Evolutionary conservation across 148 eudicot genomes (phyloP), one percentile per base, ranked within the genome.

Genomic region (Cornus controversa): DNA sequence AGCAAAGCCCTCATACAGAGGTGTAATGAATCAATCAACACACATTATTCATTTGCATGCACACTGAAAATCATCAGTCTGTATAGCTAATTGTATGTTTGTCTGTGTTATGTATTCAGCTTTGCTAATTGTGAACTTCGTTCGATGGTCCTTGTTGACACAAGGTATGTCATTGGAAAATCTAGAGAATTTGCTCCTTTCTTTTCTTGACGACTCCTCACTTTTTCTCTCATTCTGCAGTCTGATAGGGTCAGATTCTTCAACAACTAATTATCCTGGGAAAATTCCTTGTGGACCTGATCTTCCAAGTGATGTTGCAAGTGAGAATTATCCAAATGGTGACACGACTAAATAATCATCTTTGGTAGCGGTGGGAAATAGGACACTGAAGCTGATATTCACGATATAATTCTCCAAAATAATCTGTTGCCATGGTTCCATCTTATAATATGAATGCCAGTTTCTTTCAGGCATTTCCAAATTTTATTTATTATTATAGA

Each of bases 81-180:
- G 10, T 40, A 50, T 50, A 50, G 20, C 57, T 50, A 50, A 50
- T 16, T 16, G 57, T 11, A 15, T 50, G 4, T 50, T 16, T 50
- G 53, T 40, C 34, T 5, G 34, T 5, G 4, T 40, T 40, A 3
- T 71, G 29, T 63, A 36, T 80, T 78, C 93, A 94, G 98, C 82
- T 92, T 94, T 78, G 80, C 85, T 42, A 94, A 94, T 53, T 94
- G 98, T 70, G 98, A 92, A 85, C 91, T 94, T 70, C 95, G 98
- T 28, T 89, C 98, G 1, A 47, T 92, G 85, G 87, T 90, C 62
- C 75, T 90, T 72, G 98, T 91, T 20, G 93, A 94, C 81, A 87
- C 75, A 85, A 80, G 92, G 98, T 92, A 72, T 31, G 29, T 53
- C 63, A 28, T 66, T 25, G 18, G 16, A 18, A 24, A 25, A 29